Conservation (phyloP, 1,139 yeast genomes). For the Saccharomycopsis phalli region DNA sequence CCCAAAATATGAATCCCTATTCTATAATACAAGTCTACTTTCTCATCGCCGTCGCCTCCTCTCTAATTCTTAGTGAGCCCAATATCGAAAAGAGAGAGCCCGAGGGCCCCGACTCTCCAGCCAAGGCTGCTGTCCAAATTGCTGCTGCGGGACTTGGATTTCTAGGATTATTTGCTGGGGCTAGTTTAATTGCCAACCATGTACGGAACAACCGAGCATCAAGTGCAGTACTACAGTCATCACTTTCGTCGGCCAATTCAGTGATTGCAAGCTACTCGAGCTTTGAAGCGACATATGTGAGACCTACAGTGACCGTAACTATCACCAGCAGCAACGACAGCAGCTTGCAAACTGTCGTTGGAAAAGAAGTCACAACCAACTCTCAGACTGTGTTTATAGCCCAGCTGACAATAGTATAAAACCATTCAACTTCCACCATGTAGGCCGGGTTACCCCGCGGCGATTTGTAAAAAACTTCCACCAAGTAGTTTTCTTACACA, state of each 20-base stretch:
- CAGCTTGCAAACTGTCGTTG: constrained; percentile 2
- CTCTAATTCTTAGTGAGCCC: background rate
- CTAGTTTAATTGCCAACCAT: background rate
- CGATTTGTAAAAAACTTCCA: background rate
- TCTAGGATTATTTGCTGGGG: constrained; percentile 1
- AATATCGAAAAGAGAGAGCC: background rate
- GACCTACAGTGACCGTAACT: constrained; percentile 9
- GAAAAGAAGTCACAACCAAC: background rate
- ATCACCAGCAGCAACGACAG: background rate
- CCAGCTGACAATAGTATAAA: background rate
- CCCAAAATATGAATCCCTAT: too few species aligned
- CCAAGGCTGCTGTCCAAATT: background rate
- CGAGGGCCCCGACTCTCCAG: background rate
- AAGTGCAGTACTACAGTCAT: background rate
- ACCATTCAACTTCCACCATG: background rate
- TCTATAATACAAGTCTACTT: too few species aligned
- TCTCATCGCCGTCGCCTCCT: background rate
- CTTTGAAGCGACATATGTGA: constrained; percentile 1
- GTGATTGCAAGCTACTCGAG: background rate
- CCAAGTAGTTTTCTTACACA: background rate
- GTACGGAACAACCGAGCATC: background rate
- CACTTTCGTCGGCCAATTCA: background rate
- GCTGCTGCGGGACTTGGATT: constrained; percentile 1
- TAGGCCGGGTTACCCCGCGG: background rate
- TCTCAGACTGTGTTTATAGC: constrained; percentile 4